Percentiles rank a stretch among this genome's conserved stretches.
These are phyloP conservation scores for Alternaria ethzedia DNA, from an alignment of 2,329 filamentous ascomycete species.

Conservation along the genomic window DNA sequence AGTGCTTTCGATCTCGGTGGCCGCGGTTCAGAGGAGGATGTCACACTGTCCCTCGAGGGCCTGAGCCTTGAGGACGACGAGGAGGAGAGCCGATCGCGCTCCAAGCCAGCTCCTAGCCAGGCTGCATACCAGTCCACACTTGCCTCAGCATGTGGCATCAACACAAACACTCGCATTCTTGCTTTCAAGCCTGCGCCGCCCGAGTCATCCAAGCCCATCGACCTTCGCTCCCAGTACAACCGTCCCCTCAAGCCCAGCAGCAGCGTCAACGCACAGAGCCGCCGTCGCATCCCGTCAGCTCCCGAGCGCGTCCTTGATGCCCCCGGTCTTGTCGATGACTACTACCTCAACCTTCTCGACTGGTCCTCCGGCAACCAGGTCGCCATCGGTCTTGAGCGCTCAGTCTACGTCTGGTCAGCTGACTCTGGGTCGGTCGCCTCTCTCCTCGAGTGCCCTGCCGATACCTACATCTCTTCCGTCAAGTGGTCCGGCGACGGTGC, in stretches of 20 bases:
- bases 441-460: slow-evolving; percentile 82
- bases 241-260: slow-evolving; percentile 83
- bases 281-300: slow-evolving; percentile 89
- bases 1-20: slow-evolving; percentile 69
- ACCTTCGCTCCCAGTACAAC: slow-evolving; percentile 97
- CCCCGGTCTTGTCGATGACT: slow-evolving; percentile 94
- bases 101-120: slow-evolving; percentile 83
- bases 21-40: slow-evolving; percentile 71
- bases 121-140: slow-evolving; percentile 92
- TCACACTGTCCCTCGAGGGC: slow-evolving; percentile 75
- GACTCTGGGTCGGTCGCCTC: slow-evolving; percentile 89
- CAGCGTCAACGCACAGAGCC: slow-evolving; percentile 80
- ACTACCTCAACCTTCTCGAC: slow-evolving; percentile 98
- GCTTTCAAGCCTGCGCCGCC: slow-evolving; percentile 98
- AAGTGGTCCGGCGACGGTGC: slow-evolving; percentile 98
- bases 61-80: slow-evolving; percentile 79
- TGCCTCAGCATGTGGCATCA: slow-evolving; percentile 89
- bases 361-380: slow-evolving; percentile 99
- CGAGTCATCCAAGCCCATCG: slow-evolving; percentile 97
- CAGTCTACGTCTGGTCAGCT: slow-evolving; percentile 98
- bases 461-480: slow-evolving; percentile 97
- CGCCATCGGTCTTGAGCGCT: slow-evolving; percentile 94
- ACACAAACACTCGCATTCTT: slow-evolving; percentile 91
- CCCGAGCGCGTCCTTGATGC: slow-evolving; percentile 96
- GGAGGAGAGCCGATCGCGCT: slow-evolving; percentile 65